Conservation (phyloP, 371 early-diverging fungal genomes). For the Lichtheimia ramosa region DNA sequence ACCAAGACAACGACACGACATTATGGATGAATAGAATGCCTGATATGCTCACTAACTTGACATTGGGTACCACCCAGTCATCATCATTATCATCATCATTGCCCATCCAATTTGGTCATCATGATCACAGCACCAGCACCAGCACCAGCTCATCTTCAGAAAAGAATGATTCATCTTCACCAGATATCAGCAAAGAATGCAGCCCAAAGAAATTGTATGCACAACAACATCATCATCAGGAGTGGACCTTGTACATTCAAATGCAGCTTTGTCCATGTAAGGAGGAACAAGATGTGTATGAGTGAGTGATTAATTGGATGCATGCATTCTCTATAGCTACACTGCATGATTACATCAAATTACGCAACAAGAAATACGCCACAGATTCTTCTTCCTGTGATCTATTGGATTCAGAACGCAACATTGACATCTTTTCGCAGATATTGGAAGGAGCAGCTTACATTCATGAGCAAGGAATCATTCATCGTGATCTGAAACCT, state of each 20-base stretch:
- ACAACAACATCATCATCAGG: slow-evolving; percentile 7
- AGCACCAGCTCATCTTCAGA: no score
- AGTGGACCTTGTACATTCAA: slow-evolving; percentile 76
- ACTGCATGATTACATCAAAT: slow-evolving; percentile 43
- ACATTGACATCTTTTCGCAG: slow-evolving; percentile 48
- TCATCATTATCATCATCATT: no score
- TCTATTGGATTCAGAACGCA: slow-evolving; percentile 43
- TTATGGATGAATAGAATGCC: no score
- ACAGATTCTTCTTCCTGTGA: not conserved
- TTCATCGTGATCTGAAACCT: slow-evolving; percentile 83
- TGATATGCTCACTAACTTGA: no score
- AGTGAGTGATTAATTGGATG: slow-evolving; percentile 10
- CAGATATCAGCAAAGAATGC: not conserved
- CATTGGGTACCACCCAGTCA: no score
- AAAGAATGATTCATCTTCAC: no score
- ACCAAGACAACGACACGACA: no score
- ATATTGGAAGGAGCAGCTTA: slow-evolving; percentile 69
- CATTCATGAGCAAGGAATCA: slow-evolving; percentile 70
- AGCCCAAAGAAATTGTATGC: slow-evolving; percentile 4
- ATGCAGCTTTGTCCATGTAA: slow-evolving; percentile 85
- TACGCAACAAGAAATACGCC: slow-evolving; percentile 29
- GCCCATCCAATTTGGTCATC: slow-evolving; percentile 6
- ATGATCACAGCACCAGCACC: not conserved
- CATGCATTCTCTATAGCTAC: slow-evolving; percentile 28
- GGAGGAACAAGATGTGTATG: not conserved